Base-by-base conservation (phyloP, 2,329 filamentous ascomycete genomes). In the Pseudogymnoascus sp. region DNA sequence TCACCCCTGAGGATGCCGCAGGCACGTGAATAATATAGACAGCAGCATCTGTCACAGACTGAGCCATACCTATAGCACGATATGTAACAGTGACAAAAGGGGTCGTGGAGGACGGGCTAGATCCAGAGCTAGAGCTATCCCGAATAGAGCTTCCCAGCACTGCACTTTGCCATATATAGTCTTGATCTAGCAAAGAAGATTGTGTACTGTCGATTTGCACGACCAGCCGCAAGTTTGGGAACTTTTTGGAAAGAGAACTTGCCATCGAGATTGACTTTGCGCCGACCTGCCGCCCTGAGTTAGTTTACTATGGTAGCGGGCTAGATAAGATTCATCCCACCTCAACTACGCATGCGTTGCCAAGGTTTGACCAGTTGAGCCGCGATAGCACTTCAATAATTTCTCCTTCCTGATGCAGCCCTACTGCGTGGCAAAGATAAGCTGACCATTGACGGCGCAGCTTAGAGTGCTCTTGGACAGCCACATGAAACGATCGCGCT, bases 11-110 rank as follows among this genome's bases (percentile, higher is more conserved):
- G 13, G 63, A 63, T 5, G 63, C 58, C 28, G 64, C 64, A 1
- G 66, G 63, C 3, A 71, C 61, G 35, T 67, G 68, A 3, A 74
- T 39, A 28, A 74, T 68, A 61, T 74, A 75, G 2, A 74, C 66
- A 2, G 69, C 67, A 0, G 71, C 72, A 58, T 73, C 66, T 10
- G 58, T 61, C 15, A 72, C 66, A 10, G 57, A 61, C 63, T 72
- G 72, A 6, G 59, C 62, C 15, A 62, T 62, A 0, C 64, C 69
- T 3, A 60, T 64, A 4, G 59, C 56, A 7, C 70, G 63, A 39
- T 64, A 18, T 19, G 65, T 59, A 19, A 71, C 60, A 3, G 60
- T 61, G 59, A 67, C 62, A 18, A 30, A 52, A 30, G n/a, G n/a
- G 45, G 18, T 52, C 60, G 64, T 3, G 59, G 37, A 9, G 52